Conservation (phyloP, 2,329 filamentous ascomycete genomes). For the Ophiocordyceps unilateralis region DNA sequence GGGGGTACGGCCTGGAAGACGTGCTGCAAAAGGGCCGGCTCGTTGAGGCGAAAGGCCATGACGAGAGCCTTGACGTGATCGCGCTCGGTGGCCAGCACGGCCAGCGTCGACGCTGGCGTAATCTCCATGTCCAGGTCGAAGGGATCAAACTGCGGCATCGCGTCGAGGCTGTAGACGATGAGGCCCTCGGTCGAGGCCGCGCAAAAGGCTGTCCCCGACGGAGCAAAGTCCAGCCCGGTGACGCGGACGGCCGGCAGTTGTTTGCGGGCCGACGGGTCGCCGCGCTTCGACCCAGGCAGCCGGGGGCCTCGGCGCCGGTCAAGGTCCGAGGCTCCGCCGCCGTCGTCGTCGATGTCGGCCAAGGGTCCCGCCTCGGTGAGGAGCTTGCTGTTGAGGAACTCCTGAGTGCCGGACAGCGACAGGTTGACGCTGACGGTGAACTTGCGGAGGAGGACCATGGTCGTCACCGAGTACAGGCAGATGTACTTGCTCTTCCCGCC, state of each 20-base stretch:
- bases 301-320: constrained; percentile 67
- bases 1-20: constrained; percentile 76
- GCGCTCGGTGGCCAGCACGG: constrained; percentile 45
- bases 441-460: constrained; percentile 82
- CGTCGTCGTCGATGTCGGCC: constrained; percentile 72
- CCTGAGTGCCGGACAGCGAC: constrained; percentile 89
- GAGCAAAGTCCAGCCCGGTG: constrained; percentile 69
- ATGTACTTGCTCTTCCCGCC: constrained; percentile 98
- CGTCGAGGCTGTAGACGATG: constrained; percentile 83
- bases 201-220: constrained; percentile 79
- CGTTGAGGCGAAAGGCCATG: constrained; percentile 95
- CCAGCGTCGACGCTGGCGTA: constrained; percentile 70
- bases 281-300: constrained; percentile 73
- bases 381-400: constrained; percentile 84
- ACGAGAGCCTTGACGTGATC: constrained; percentile 85
- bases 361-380: constrained; percentile 80
- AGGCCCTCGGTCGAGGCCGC: constrained; percentile 89
- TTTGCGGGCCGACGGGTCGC: constrained; percentile 66
- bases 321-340: constrained; percentile 74
- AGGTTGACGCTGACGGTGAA: constrained; percentile 92
- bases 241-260: constrained; percentile 72
- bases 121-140: constrained; percentile 92
- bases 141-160: constrained; percentile 72
- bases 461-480: constrained; percentile 87
- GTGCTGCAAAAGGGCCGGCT: constrained; percentile 60